These are phyloP conservation scores for Macaranga tanarius DNA, from an alignment of 441 rosid genomes.

Conservation along the genomic window DNA sequence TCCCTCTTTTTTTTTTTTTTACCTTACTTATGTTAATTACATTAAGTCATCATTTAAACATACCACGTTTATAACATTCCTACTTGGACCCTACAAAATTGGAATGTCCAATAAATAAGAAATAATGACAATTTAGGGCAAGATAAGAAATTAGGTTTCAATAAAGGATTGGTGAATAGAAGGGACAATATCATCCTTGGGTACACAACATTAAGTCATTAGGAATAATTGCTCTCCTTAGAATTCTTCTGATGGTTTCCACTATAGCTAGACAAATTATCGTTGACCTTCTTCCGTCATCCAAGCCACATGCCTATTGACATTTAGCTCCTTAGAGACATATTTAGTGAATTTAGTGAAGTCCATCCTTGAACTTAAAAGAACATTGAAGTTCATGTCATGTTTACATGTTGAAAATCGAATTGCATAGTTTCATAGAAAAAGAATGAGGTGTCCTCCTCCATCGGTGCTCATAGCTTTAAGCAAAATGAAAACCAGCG, in stretches of 20 bases:
- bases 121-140: background rate
- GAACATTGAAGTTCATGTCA: background rate
- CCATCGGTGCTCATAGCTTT: background rate
- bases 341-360: background rate
- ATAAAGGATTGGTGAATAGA: background rate
- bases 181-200: background rate
- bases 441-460: background rate
- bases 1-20: background rate
- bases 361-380: conserved; percentile 5
- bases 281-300: background rate
- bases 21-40: too few species aligned
- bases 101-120: background rate
- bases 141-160: background rate
- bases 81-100: background rate
- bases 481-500: background rate
- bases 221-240: background rate
- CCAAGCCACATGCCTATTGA: background rate
- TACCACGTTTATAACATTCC: background rate
- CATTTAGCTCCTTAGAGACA: background rate
- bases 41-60: background rate
- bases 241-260: background rate
- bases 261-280: background rate
- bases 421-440: background rate
- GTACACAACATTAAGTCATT: background rate
- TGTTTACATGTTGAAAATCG: background rate